These are phyloP conservation scores for Haplosporangium sp. DNA, from an alignment of 371 early-diverging fungal species.

Conservation along the genomic window DNA sequence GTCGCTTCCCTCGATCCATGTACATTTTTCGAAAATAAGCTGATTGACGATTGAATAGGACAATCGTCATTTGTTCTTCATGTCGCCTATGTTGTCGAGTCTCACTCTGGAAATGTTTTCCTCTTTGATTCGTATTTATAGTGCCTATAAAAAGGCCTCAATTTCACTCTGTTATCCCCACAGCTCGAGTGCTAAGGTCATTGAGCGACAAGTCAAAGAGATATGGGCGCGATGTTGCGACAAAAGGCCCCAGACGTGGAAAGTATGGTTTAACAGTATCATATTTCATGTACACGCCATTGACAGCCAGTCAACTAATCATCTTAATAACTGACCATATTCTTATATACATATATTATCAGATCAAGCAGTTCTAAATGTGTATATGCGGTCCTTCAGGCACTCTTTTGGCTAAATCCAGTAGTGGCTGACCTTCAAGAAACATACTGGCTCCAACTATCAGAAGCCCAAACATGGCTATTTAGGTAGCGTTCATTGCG, in stretches of 20 bases:
- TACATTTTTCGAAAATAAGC: neutral
- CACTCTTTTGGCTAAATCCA: slow-evolving; percentile 23
- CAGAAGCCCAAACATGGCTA: slow-evolving; percentile 6
- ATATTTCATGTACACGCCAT: too few species aligned
- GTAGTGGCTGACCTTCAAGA: slow-evolving; percentile 17
- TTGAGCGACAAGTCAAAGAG: slow-evolving; percentile 22
- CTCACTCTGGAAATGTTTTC: neutral
- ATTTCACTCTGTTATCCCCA: slow-evolving; percentile 25
- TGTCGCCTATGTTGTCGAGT: neutral
- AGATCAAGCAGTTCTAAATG: slow-evolving; percentile 20
- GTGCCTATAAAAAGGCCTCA: slow-evolving; percentile 17
- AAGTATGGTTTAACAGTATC: neutral
- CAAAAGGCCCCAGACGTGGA: slow-evolving; percentile 7
- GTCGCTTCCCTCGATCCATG: neutral
- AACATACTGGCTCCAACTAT: slow-evolving; percentile 16
- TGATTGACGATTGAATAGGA: neutral
- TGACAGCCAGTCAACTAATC: too few species aligned
- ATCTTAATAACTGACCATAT: too few species aligned
- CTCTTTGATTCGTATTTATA: neutral
- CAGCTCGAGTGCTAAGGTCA: slow-evolving; percentile 16
- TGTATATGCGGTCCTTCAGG: slow-evolving; percentile 28
- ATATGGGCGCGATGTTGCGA: slow-evolving; percentile 26
- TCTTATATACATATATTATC: neutral
- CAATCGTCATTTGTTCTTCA: neutral
- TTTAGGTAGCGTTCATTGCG: slow-evolving; percentile 17